phyloP scores from a whole-genome alignment of 306 rosid genomes.

The Pachyrhizus erosus region DNA sequence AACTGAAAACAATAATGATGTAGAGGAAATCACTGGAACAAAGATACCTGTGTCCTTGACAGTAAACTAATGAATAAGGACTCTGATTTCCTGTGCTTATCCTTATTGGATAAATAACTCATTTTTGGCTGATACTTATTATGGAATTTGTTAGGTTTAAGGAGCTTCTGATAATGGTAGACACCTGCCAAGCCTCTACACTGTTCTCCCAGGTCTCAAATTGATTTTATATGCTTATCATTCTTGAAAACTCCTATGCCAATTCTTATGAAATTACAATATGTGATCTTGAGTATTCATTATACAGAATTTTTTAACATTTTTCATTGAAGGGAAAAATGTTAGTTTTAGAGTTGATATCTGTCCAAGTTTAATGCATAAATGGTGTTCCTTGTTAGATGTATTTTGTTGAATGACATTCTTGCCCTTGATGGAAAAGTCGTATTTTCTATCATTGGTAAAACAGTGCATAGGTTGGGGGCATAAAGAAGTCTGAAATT shows the following conservation, averaged over 20 bases:
- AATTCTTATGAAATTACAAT: conserved; percentile 5
- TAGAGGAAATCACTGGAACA: neutral
- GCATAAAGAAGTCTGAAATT: too few species aligned
- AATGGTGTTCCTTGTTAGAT: conserved; percentile 9
- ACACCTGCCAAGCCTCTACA: conserved; percentile 96
- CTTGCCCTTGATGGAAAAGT: neutral
- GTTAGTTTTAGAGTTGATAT: conserved; percentile 6
- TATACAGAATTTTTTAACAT: conserved; percentile 4
- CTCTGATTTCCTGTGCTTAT: conserved; percentile 14
- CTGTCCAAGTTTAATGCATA: conserved; percentile 17
- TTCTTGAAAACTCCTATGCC: conserved; percentile 13
- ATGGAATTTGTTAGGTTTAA: conserved; percentile 71
- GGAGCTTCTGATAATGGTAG: conserved; percentile 99
- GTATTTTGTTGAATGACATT: conserved; percentile 24
- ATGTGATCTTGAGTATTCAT: conserved; percentile 12
- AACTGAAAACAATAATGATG: neutral
- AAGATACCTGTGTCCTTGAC: neutral
- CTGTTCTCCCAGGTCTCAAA: conserved; percentile 88
- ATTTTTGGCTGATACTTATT: conserved; percentile 19
- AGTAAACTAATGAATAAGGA: neutral
- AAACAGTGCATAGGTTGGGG: neutral
- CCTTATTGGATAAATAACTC: conserved; percentile 31
- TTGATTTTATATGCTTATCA: conserved; percentile 25
- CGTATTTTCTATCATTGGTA: neutral
- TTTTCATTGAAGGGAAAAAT: conserved; percentile 6